These are phyloP conservation scores for Plantago ovata DNA, from an alignment of 257 asterid species.

Conservation along the genomic window DNA sequence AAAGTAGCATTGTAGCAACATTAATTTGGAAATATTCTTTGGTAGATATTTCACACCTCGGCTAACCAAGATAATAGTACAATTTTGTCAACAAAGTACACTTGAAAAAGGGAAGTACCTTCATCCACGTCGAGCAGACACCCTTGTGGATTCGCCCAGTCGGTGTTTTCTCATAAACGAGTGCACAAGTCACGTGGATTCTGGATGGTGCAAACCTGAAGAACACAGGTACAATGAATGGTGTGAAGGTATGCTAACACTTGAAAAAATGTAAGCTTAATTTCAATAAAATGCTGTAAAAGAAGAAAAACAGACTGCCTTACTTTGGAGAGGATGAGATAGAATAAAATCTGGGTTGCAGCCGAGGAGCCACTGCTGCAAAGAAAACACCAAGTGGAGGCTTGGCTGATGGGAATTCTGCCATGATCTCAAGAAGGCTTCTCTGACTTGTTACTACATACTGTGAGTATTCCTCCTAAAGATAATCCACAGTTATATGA, in stretches of 20 bases:
- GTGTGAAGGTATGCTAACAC: background rate
- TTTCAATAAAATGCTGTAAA: background rate
- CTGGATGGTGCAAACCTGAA: conserved; percentile 69
- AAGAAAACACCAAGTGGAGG: conserved; percentile 94
- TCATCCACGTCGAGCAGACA: conserved; percentile 96
- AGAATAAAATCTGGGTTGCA: conserved; percentile 90
- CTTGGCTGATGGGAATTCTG: conserved; percentile 78
- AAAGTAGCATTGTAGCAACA: too few relatives aligned
- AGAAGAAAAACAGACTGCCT: conserved; percentile 19
- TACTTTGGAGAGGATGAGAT: conserved; percentile 93
- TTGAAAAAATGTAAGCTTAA: background rate
- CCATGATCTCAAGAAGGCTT: conserved; percentile 89
- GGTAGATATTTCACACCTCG: background rate
- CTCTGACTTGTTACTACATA: conserved; percentile 75
- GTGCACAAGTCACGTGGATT: conserved; percentile 88
- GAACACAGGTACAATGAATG: conserved; percentile 4
- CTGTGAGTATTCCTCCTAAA: conserved; percentile 83
- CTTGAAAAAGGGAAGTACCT: conserved; percentile 42
- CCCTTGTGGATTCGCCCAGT: conserved; percentile 92
- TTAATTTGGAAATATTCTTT: too few relatives aligned
- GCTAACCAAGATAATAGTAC: conserved; percentile 1
- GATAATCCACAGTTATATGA: conserved; percentile 10
- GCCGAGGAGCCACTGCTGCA: conserved; percentile 85
- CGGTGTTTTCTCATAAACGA: conserved; percentile 80
- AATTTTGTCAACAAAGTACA: conserved; percentile 4